Conservation (phyloP, 1,284 basidiomycete species). For the Leccinum cinnamomeum region DNA sequence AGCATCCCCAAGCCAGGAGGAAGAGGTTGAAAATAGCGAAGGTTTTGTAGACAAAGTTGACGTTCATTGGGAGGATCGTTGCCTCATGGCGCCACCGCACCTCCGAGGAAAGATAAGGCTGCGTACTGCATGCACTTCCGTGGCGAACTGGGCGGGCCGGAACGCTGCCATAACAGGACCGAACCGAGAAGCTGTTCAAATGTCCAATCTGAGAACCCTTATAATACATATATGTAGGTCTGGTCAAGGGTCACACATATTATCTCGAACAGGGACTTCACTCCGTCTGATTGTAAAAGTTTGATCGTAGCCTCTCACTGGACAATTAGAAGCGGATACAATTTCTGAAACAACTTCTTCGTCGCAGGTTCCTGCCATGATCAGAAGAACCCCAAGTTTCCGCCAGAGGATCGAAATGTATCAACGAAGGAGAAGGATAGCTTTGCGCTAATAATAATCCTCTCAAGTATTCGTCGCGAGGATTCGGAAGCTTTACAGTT, state of each 20-base stretch:
- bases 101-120: neutral
- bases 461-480: neutral
- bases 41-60: neutral
- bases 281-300: neutral
- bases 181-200: neutral
- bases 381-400: neutral
- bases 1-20: slow-evolving; percentile 9
- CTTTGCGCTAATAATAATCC: neutral
- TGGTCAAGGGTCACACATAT: too few species aligned
- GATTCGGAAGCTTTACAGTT: neutral
- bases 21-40: slow-evolving; percentile 10
- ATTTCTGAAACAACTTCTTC: neutral
- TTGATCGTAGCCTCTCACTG: neutral
- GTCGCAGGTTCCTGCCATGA: neutral
- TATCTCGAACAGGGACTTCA: too few species aligned
- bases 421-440: neutral
- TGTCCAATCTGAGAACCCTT: neutral
- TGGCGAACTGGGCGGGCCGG: neutral
- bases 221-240: too few species aligned
- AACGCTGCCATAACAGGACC: neutral
- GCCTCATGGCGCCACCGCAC: neutral
- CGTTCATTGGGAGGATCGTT: slow-evolving; percentile 1
- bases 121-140: neutral
- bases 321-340: neutral
- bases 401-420: neutral